phyloP scores from a whole-genome alignment of 2,329 filamentous ascomycete genomes.

The Xylariales sp. region DNA sequence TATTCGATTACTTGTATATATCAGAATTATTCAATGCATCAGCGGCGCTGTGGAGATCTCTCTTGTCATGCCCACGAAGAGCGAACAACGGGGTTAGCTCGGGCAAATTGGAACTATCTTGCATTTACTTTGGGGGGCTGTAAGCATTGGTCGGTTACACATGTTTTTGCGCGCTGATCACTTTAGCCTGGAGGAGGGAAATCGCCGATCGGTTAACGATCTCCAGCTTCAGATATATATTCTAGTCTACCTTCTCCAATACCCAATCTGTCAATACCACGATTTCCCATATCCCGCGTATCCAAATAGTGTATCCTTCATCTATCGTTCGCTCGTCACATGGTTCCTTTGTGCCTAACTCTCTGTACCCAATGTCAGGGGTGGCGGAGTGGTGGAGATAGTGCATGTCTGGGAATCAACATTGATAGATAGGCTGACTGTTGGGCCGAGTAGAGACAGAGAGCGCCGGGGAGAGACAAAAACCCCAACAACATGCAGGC shows the following conservation, averaged over 20 bases:
- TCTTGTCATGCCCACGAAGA: slow-evolving; percentile 22
- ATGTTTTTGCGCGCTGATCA: slow-evolving; percentile 27
- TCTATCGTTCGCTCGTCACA: not conserved
- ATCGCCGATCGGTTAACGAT: slow-evolving; percentile 25
- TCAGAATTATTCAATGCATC: slow-evolving; percentile 33
- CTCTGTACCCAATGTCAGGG: slow-evolving; percentile 1
- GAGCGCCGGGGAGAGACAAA: slow-evolving; percentile 8
- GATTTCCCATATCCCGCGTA: not conserved
- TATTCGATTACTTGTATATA: slow-evolving; percentile 32
- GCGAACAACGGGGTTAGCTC: slow-evolving; percentile 30
- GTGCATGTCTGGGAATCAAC: slow-evolving; percentile 17
- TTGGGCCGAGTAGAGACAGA: slow-evolving; percentile 1
- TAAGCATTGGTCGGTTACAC: slow-evolving; percentile 30
- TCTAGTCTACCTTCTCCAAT: slow-evolving; percentile 25
- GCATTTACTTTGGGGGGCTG: slow-evolving; percentile 34
- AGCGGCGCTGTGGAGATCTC: slow-evolving; percentile 28
- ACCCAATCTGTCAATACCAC: slow-evolving; percentile 17
- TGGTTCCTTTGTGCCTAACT: slow-evolving; percentile 6
- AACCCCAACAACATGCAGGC: slow-evolving; percentile 27
- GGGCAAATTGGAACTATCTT: slow-evolving; percentile 27
- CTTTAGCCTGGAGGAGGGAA: slow-evolving; percentile 34
- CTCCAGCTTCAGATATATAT: slow-evolving; percentile 27
- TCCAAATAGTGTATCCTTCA: not conserved
- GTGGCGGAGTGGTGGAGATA: slow-evolving; percentile 19
- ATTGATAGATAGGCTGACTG: slow-evolving; percentile 1